Evolutionary conservation across 2,329 filamentous ascomycete genomes (phyloP), one percentile per base, ranked within the genome.

Genomic region (Lachnellula suecica): DNA sequence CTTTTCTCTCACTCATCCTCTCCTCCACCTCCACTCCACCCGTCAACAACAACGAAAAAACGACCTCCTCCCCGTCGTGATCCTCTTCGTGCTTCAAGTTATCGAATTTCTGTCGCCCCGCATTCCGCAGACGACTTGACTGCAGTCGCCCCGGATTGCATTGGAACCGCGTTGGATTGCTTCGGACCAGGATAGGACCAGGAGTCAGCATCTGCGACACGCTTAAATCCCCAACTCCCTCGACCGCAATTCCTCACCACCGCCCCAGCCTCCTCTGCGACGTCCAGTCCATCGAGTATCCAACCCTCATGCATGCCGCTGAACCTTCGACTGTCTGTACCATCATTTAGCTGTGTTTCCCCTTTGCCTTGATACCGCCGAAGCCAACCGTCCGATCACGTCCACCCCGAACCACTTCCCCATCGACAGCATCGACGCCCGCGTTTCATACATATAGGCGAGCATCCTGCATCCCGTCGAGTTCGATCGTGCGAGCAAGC

Each of bases 301-400:
- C 10, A 17, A 17, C 35, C 10, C 17, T 20, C 10, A n/a, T 56
- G 46, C 52, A 49, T 53, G 53, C 56, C 47, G 51, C 44, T n/a
- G n/a, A n/a, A n/a, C 22, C 49, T 41, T 40, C 54, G 35, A 49
- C 50, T 40, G 51, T 59, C 53, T 58, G 57, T 58, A 53, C 48
- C 34, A 59, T 58, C 52, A 53, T 56, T 60, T 44, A 47, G 41
- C 44, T 58, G 53, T 51, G 24, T 27, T 48, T 52, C 20, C 48
- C 31, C 53, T 56, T 52, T 42, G 35, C 35, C 44, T 40, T 4
- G 19, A 29, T 23, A 24, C 31, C 51, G 45, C 51, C 54, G 57
- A 58, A 57, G 56, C 53, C 61, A 52, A 61, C 62, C 59, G 59
- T 55, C 54, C 17, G 47, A 60, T 50, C 49, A 48, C 54, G 19